Percentiles rank a stretch among this genome's conserved stretches.
Evolutionary conservation across 2,329 filamentous ascomycete species (phyloP).

Genomic region (Aphanocladium album): DNA sequence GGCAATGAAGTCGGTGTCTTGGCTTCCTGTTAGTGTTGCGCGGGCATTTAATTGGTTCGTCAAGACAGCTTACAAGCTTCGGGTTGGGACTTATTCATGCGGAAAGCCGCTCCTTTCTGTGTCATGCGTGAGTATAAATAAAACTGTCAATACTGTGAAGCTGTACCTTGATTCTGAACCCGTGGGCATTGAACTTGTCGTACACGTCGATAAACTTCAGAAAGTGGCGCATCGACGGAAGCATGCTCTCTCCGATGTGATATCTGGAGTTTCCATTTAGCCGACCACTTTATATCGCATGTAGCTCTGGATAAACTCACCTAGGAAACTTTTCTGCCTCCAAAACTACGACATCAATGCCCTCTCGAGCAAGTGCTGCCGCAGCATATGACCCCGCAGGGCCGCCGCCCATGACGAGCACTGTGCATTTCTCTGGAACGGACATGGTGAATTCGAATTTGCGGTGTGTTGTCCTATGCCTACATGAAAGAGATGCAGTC

Average conservation of each 20-base stretch:
- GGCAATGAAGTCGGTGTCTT: conserved; percentile 39
- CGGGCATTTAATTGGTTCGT: background rate
- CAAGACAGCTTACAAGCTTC: conserved; percentile 27
- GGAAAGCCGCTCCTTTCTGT: conserved; percentile 33
- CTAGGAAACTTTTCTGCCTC: conserved; percentile 39
- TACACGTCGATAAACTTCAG: conserved; percentile 40
- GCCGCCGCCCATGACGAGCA: conserved; percentile 40
- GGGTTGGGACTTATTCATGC: conserved; percentile 26
- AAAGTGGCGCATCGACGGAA: conserved; percentile 36
- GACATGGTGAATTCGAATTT: too few relatives aligned
- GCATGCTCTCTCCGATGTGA: conserved; percentile 34
- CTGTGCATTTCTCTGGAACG: conserved; percentile 20
- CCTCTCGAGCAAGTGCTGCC: conserved; percentile 38
- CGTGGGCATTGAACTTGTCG: conserved; percentile 32
- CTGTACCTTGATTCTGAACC: conserved; percentile 35
- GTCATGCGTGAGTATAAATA: background rate
- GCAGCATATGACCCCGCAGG: conserved; percentile 42
- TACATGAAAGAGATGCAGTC: too few relatives aligned
- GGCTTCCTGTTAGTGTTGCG: background rate
- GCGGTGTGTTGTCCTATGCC: too few relatives aligned
- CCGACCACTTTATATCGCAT: too few relatives aligned
- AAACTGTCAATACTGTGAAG: conserved; percentile 15
- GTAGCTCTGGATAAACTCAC: conserved; percentile 16
- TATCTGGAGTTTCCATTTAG: conserved; percentile 23
- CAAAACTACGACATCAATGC: conserved; percentile 38